These are phyloP conservation scores for Elymus sibiricus DNA, from an alignment of 176 grass and related monocot species.

Conservation along the genomic window DNA sequence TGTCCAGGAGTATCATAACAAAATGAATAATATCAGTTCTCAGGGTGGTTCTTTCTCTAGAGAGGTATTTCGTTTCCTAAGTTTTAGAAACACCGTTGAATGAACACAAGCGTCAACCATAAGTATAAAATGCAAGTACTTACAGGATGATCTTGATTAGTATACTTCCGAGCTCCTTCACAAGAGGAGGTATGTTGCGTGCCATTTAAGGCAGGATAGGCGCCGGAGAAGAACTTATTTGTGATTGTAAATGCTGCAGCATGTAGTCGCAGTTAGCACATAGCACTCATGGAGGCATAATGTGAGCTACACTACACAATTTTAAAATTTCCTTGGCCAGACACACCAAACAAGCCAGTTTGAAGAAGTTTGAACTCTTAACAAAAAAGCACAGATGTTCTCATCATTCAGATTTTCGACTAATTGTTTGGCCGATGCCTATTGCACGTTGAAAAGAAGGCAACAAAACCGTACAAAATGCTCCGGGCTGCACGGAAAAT, in stretches of 20 bases:
- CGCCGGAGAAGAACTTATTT: slow-evolving; percentile 48
- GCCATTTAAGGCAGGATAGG: slow-evolving; percentile 34
- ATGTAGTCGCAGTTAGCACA: slow-evolving; percentile 17
- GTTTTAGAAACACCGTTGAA: background rate
- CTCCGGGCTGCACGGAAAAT: slow-evolving; percentile 81
- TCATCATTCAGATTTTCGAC: background rate
- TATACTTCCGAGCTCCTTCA: slow-evolving; percentile 35
- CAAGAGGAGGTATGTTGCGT: slow-evolving; percentile 10
- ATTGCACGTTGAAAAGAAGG: slow-evolving; percentile 94
- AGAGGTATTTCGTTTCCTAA: background rate
- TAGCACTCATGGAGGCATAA: background rate
- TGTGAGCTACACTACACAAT: background rate
- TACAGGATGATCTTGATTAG: slow-evolving; percentile 45
- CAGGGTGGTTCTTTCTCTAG: background rate
- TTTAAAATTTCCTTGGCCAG: background rate
- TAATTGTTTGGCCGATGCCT: slow-evolving; percentile 48
- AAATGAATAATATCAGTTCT: background rate
- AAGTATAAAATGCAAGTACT: slow-evolving; percentile 12
- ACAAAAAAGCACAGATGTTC: background rate
- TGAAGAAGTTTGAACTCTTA: background rate
- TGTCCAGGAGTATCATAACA: background rate
- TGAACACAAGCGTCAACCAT: background rate
- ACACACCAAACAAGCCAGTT: background rate
- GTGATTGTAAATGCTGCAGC: slow-evolving; percentile 81
- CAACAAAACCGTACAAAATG: slow-evolving; percentile 88